Evolutionary conservation across 1,284 basidiomycete genomes (phyloP).

Genomic region (Trichosporon asahii): DNA sequence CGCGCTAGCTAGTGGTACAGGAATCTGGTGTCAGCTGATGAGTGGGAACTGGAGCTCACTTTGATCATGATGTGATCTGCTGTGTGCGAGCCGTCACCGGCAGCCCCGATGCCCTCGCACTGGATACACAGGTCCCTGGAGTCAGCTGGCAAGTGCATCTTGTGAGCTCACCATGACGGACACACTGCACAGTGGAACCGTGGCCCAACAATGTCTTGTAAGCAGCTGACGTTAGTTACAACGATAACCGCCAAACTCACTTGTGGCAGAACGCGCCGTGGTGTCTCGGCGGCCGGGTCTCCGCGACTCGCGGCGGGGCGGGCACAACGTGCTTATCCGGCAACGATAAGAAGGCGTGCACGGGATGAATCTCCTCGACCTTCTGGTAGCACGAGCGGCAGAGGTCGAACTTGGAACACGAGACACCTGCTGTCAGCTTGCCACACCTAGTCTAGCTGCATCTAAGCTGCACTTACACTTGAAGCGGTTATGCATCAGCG

Average conservation of each 20-base stretch:
- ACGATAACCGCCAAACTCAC: slow-evolving; percentile 56
- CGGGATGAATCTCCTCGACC: slow-evolving; percentile 84
- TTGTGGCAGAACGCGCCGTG: slow-evolving; percentile 56
- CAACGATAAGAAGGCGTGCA: slow-evolving; percentile 74
- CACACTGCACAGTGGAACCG: slow-evolving; percentile 89
- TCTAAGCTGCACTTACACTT: slow-evolving; percentile 59
- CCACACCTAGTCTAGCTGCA: too few species aligned
- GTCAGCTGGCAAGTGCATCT: background rate
- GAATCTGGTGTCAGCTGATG: slow-evolving; percentile 61
- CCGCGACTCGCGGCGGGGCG: background rate
- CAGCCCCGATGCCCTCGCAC: slow-evolving; percentile 72
- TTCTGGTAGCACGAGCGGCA: slow-evolving; percentile 64
- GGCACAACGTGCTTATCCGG: slow-evolving; percentile 56
- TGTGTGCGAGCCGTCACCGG: slow-evolving; percentile 39
- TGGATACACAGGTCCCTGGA: slow-evolving; percentile 66
- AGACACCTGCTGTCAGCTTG: slow-evolving; percentile 53
- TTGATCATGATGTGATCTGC: slow-evolving; percentile 81
- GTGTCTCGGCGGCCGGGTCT: slow-evolving; percentile 28
- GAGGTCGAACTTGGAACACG: slow-evolving; percentile 71
- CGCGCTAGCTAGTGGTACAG: slow-evolving; percentile 67
- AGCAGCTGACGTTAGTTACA: slow-evolving; percentile 60
- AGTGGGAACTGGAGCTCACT: slow-evolving; percentile 53
- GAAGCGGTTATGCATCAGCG: slow-evolving; percentile 64
- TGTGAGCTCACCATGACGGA: slow-evolving; percentile 46
- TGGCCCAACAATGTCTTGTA: slow-evolving; percentile 81